Evolutionary conservation across 345 rosid genomes (phyloP).

Genomic region (Clausena lansium): DNA sequence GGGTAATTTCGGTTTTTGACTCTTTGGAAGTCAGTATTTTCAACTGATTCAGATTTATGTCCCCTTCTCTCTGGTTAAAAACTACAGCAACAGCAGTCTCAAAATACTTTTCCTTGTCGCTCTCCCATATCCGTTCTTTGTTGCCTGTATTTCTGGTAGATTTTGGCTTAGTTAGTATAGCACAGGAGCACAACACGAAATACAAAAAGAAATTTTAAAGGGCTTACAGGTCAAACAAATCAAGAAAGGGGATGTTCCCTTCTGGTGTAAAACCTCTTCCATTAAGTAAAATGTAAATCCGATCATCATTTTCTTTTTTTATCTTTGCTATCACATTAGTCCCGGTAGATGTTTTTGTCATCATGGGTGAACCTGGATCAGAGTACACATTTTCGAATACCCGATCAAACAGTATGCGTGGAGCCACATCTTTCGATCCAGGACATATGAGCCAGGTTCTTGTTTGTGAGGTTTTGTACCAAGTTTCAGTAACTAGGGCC

Average conservation of each 20-base stretch:
- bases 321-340: constrained; percentile 78
- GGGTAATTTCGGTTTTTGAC: constrained; percentile 93
- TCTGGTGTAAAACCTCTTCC: constrained; percentile 96
- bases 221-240: constrained; percentile 94
- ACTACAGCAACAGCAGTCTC: constrained; percentile 89
- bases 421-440: constrained; percentile 57
- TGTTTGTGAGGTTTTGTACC: constrained; percentile 87
- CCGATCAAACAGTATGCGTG: constrained; percentile 83
- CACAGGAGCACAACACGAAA: constrained; percentile 5
- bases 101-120: constrained; percentile 82
- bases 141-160: constrained; percentile 77
- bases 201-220: neutral
- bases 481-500: constrained; percentile 90
- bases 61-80: constrained; percentile 85
- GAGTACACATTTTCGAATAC: constrained; percentile 97
- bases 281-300: constrained; percentile 65
- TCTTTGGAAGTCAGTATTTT: constrained; percentile 87
- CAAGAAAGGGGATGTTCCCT: constrained; percentile 96
- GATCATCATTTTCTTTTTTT: constrained; percentile 69
- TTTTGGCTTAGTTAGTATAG: constrained; percentile 26
- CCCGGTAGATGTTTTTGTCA: constrained; percentile 72
- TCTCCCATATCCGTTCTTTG: constrained; percentile 98
- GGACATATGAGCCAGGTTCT: constrained; percentile 94
- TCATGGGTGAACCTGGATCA: constrained; percentile 96
- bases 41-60: constrained; percentile 58